These are phyloP conservation scores for Echium plantagineum DNA, from an alignment of 257 asterid genomes.

Conservation along the genomic window DNA sequence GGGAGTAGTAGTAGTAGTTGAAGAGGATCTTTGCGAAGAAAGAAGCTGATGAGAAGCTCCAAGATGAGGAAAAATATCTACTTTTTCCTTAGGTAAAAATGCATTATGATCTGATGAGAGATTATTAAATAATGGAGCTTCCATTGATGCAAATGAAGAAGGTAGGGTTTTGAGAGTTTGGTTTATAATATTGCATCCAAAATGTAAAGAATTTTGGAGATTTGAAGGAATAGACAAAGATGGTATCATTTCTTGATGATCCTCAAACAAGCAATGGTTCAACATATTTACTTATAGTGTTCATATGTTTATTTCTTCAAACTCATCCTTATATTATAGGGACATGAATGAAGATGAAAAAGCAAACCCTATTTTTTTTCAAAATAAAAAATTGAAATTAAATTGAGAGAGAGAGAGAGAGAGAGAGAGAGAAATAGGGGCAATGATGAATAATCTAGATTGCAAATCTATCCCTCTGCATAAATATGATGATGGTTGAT, in stretches of 20 bases:
- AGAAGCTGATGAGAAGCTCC: slow-evolving; percentile 51
- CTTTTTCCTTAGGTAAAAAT: slow-evolving; percentile 20
- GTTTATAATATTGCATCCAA: neutral
- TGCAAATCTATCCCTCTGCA: neutral
- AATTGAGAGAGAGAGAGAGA: no score
- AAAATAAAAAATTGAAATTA: no score
- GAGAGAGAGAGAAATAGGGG: neutral
- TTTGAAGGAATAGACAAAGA: neutral
- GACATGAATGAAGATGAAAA: neutral
- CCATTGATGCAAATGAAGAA: neutral
- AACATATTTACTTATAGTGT: neutral
- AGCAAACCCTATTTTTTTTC: neutral
- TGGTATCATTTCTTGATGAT: neutral
- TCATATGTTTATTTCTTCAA: neutral
- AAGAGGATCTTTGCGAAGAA: slow-evolving; percentile 47
- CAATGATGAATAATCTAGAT: neutral
- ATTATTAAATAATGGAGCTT: neutral
- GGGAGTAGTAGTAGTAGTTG: slow-evolving; percentile 17
- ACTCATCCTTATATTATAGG: neutral
- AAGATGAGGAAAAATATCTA: slow-evolving; percentile 25
- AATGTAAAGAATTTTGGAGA: neutral
- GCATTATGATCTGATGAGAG: slow-evolving; percentile 22
- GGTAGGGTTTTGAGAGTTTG: neutral
- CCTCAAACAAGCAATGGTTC: neutral
- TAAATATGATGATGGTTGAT: neutral